Evolutionary conservation across 2,329 filamentous ascomycete genomes (phyloP), one percentile per base, ranked within the genome.

Genomic region (Cladosporium sp.): DNA sequence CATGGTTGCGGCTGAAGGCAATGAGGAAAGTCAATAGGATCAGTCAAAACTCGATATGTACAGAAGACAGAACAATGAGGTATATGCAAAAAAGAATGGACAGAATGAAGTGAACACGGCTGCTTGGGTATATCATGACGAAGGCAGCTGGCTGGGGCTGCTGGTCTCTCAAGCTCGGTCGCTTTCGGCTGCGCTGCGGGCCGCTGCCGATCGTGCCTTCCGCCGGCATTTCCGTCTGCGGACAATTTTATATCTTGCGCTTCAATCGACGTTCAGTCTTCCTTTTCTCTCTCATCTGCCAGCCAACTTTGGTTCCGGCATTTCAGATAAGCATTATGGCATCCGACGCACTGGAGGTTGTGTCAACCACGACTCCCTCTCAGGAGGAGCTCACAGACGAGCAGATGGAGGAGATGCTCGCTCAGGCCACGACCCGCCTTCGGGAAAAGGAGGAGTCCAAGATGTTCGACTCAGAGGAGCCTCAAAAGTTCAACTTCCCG

Each of bases 361-460:
- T 41, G 27, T 41, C 45, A 13, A 41, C 29, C 15, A 41, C 27
- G 40, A 40, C 40, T 17, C 20, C 32, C 38, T 22, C 42, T 13
- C 57, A 59, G 34, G 71, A 75, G 47, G 74, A 77, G 47, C 68
- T 86, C 54, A 80, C 77, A 32, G 82, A 86, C 64, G 77, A 81
- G 57, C 79, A 85, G 62, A 79, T 88, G 44, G 77, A 82, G 48
- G 70, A 79, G 62, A 73, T 88, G 50, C 75, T 88, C 45, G 74
- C 75, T 48, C 77, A 85, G 67, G 84, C 85, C 50, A 82, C 86
- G 61, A 66, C 70, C 53, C 76, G 84, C 55, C 68, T 87, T 58
- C 66, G 71, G 45, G 67, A 71, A 58, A 71, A 71, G 54, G 64
- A 59, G 64, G 64, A 58, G 59, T 52, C 48, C 49, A 57, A 53